A percentile compares a stretch with the other conserved stretches of the same genome.
phyloP scores from a whole-genome alignment of 176 grass and related monocot species.

The Alloteropsis semialata region DNA sequence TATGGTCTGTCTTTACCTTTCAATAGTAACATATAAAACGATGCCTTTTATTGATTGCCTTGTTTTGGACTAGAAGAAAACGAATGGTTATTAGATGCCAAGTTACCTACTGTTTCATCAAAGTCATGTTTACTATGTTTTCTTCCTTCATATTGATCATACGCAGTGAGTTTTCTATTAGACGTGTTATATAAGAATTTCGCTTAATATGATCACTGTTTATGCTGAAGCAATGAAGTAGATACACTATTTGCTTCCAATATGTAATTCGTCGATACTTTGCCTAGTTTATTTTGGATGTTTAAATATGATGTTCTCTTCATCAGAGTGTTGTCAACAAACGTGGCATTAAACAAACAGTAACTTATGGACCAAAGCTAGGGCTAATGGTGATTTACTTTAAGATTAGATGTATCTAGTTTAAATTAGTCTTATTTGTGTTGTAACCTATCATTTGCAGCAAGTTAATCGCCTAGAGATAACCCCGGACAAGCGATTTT shows the following conservation, averaged over 20 bases:
- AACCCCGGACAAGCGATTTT: conserved; percentile 80
- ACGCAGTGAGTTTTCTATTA: background rate
- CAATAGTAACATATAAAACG: background rate
- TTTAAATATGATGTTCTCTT: background rate
- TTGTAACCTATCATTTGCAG: conserved; percentile 42
- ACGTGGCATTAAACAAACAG: background rate
- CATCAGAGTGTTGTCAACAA: background rate
- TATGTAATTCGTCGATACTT: background rate
- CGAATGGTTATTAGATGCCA: background rate
- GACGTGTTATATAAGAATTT: background rate
- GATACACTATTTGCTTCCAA: background rate
- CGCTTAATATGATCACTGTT: background rate
- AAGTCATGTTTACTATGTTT: background rate
- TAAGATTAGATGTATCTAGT: background rate
- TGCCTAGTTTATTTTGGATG: background rate
- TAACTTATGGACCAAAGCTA: background rate
- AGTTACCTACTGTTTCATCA: background rate
- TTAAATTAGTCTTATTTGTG: background rate
- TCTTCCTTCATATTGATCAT: background rate
- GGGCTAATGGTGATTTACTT: background rate
- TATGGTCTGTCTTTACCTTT: background rate
- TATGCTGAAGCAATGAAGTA: background rate
- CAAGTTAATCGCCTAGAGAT: conserved; percentile 96
- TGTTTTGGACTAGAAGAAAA: background rate
- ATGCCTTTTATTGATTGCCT: background rate